Evolutionary conservation across 2,329 filamentous ascomycete genomes (phyloP), one percentile per base, ranked within the genome.

Genomic region (Arachnomyces sp.): DNA sequence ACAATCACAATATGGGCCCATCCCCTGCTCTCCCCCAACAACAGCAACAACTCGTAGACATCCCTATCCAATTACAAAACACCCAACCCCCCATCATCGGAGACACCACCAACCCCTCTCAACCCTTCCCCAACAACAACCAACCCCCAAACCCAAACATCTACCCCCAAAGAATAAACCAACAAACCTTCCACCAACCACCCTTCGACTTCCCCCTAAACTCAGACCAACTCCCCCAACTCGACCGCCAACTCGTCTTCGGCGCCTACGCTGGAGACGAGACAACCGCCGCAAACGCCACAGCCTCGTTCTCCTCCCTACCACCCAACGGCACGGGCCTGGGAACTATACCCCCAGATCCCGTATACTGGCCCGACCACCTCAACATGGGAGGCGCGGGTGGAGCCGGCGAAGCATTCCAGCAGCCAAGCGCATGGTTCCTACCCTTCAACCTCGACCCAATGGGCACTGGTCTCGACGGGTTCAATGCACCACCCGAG

Each of bases 401-500:
- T 3, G 54, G 20, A 36, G 36, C 8, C 45, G 46, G 46, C 14
- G 60, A 58, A 35, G 62, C 63, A 31, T 63, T 57, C 43, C 58
- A 63, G 40, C 63, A 65, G 32, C 61, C 63, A 34, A 82, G 81
- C 38, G 85, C 84, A 4, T 96, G 89, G 85, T 94, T 93, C 60
- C 80, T 94, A 69, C 87, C 89, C 1, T 94, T 94, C 63, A 93
- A 94, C 57, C 79, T 94, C 63, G 84, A 92, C 43, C 84, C 87
- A 3, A 42, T 61, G 13, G 49, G 56, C 15, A 34, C 34, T 7
- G 42, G 39, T n/a, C 28, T 47, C 13, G 42, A 42, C 17, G 5
- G 5, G 5, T 25, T 25, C 5, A 25, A 25, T 9, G 20, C 9
- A 5, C 9, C 9, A 5, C 9, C 20, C 9, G 20, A 25, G 20